A percentile compares a stretch with the other conserved stretches of the same genome.
phyloP scores from a whole-genome alignment of 345 rosid genomes.

The Zanthoxylum bungeanum region DNA sequence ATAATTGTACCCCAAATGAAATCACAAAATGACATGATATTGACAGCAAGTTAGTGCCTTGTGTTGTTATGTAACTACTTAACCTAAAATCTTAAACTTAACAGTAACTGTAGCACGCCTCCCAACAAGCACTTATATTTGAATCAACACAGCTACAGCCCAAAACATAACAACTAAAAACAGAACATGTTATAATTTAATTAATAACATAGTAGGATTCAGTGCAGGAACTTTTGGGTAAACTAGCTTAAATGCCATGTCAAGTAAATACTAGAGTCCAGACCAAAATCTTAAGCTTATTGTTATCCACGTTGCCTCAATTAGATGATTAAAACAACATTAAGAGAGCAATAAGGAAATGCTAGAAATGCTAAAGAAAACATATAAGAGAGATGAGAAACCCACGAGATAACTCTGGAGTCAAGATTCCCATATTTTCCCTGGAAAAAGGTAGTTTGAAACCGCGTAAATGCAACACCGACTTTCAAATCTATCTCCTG shows the following conservation, averaged over 20 bases:
- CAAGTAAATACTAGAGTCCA: background rate
- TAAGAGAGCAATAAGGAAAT: background rate
- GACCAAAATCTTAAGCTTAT: background rate
- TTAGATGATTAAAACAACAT: background rate
- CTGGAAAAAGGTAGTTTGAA: slow-evolving; percentile 89
- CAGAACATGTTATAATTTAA: too few species aligned
- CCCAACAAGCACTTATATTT: background rate
- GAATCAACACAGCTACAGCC: background rate
- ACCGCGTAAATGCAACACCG: slow-evolving; percentile 95
- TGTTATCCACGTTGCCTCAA: background rate
- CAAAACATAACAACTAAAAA: background rate
- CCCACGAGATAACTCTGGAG: slow-evolving; percentile 93
- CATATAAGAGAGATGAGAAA: slow-evolving; percentile 27
- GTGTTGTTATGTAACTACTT: too few species aligned
- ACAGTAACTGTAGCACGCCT: background rate
- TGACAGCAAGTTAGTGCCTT: background rate
- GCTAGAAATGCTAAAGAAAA: background rate
- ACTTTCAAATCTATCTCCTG: slow-evolving; percentile 99
- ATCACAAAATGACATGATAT: background rate
- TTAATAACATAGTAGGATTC: background rate
- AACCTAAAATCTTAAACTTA: background rate
- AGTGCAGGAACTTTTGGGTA: background rate
- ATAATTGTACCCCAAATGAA: background rate
- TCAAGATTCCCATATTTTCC: slow-evolving; percentile 96
- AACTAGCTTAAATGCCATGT: background rate